phyloP scores from a whole-genome alignment of 768 basidiomycete genomes.

The Candolleomyces aberdarensis region DNA sequence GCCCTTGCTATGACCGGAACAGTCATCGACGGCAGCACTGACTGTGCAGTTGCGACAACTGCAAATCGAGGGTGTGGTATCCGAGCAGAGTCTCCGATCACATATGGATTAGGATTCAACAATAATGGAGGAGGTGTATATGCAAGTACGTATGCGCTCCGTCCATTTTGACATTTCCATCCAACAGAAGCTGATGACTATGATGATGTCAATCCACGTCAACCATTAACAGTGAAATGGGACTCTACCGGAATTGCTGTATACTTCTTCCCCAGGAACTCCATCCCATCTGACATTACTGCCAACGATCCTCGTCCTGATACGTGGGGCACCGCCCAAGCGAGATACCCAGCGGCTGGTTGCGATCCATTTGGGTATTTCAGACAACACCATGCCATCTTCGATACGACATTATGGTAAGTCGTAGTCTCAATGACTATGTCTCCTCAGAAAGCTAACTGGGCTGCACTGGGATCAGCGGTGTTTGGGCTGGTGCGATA shows the following conservation, averaged over 20 bases:
- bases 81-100: slow-evolving; percentile 52
- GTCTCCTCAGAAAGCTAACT: slow-evolving; percentile 14
- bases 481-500: slow-evolving; percentile 85
- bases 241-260: slow-evolving; percentile 69
- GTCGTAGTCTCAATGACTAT: too few relatives aligned
- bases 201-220: background rate
- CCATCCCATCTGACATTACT: slow-evolving; percentile 75
- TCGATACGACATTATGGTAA: slow-evolving; percentile 84
- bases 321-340: slow-evolving; percentile 75
- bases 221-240: slow-evolving; percentile 59
- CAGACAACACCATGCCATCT: slow-evolving; percentile 70
- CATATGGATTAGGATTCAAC: slow-evolving; percentile 89
- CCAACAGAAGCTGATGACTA: background rate
- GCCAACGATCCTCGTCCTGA: slow-evolving; percentile 71
- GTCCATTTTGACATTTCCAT: slow-evolving; percentile 8
- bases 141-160: slow-evolving; percentile 73
- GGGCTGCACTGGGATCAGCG: slow-evolving; percentile 38
- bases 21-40: slow-evolving; percentile 58
- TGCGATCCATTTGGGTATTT: slow-evolving; percentile 84
- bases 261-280: slow-evolving; percentile 76
- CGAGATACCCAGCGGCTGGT: slow-evolving; percentile 68
- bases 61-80: slow-evolving; percentile 82
- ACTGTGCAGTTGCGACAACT: slow-evolving; percentile 70
- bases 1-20: slow-evolving; percentile 58
- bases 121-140: slow-evolving; percentile 83